phyloP scores from a whole-genome alignment of 371 early-diverging fungal genomes.

The Mucor irregularis region DNA sequence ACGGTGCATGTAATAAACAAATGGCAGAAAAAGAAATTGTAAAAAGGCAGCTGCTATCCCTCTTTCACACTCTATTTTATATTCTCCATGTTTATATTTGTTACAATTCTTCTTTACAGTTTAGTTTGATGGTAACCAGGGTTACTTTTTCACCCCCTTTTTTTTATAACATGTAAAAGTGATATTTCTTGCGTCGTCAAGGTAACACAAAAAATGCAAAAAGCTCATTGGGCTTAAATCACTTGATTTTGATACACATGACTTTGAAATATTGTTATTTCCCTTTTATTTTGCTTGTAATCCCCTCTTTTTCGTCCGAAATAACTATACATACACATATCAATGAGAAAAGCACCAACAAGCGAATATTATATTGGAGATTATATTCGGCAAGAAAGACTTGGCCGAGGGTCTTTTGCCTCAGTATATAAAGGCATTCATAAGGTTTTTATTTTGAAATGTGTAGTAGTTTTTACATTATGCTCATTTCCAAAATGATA shows the following conservation, averaged over 20 bases:
- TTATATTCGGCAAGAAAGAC: constrained; percentile 63
- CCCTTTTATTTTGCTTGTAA: not conserved
- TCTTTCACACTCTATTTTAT: not conserved
- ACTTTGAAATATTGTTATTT: not conserved
- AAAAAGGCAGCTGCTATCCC: not conserved
- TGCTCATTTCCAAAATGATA: too few relatives aligned
- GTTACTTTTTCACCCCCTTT: too few relatives aligned
- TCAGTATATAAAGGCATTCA: constrained; percentile 83
- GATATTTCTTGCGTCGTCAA: too few relatives aligned
- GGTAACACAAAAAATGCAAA: not conserved
- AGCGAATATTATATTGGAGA: too few relatives aligned
- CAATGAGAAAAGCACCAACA: not conserved
- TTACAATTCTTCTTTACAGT: too few relatives aligned
- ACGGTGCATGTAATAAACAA: constrained; percentile 7
- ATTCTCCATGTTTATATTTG: not conserved
- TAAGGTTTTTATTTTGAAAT: constrained; percentile 40
- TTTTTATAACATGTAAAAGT: not conserved
- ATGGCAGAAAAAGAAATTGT: not conserved
- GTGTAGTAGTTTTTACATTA: not conserved
- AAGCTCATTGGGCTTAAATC: too few relatives aligned
- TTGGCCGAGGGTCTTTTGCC: constrained; percentile 94
- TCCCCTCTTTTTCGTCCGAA: not conserved
- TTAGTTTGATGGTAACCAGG: too few relatives aligned
- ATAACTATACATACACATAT: not conserved
- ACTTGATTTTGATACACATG: not conserved